Conservation (phyloP, 1,284 basidiomycete species). For the Naganishia liquefaciens region DNA sequence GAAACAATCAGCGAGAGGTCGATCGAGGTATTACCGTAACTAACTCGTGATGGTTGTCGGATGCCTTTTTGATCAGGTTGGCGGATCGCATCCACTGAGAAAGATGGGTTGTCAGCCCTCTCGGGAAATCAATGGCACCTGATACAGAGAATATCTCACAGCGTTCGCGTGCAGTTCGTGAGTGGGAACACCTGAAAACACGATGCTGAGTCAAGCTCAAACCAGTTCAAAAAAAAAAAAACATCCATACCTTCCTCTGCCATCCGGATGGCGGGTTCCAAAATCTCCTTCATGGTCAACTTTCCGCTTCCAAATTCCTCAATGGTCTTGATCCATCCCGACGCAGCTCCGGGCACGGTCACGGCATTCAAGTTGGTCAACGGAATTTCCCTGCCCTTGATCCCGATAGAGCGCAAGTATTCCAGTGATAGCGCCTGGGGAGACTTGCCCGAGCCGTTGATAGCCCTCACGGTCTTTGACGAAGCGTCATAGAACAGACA, state of each 20-base stretch:
- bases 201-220: background rate
- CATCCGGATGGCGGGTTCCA: conserved; percentile 79
- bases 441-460: conserved; percentile 68
- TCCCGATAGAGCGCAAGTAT: conserved; percentile 68
- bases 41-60: conserved; percentile 68
- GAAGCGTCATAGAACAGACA: conserved; percentile 86
- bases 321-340: conserved; percentile 89
- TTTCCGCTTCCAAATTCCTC: conserved; percentile 80
- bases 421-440: conserved; percentile 78
- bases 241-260: conserved; percentile 69
- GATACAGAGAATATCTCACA: conserved; percentile 57
- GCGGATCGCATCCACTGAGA: conserved; percentile 73
- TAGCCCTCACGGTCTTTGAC: conserved; percentile 66
- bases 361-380: conserved; percentile 77
- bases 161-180: conserved; percentile 61
- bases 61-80: conserved; percentile 73
- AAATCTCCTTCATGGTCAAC: conserved; percentile 73
- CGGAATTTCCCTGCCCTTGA: conserved; percentile 68
- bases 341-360: conserved; percentile 90
- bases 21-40: conserved; percentile 24
- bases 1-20: background rate
- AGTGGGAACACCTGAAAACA: background rate
- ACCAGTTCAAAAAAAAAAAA: background rate
- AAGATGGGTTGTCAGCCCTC: background rate
- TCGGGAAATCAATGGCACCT: background rate